These are phyloP conservation scores for Rhodamnia argentea DNA, from an alignment of 345 rosid genomes.

Conservation along the genomic window DNA sequence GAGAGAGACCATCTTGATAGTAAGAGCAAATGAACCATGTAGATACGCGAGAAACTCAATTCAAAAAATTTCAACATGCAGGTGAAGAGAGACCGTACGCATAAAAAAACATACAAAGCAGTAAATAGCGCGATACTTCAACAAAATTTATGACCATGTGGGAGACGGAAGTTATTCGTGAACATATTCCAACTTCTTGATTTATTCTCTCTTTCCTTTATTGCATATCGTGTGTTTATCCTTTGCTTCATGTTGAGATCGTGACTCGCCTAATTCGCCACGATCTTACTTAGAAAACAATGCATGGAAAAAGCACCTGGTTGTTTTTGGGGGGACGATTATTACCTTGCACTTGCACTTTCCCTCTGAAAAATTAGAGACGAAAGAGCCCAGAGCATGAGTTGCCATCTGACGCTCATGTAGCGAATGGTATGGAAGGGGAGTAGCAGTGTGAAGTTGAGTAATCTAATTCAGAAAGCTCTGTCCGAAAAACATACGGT, in stretches of 20 bases:
- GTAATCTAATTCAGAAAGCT: background rate
- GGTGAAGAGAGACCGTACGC: background rate
- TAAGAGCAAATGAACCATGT: no score
- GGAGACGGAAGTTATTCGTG: background rate
- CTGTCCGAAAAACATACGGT: background rate
- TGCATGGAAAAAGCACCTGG: background rate
- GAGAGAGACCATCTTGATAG: no score
- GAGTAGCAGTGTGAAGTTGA: background rate
- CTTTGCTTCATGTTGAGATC: background rate
- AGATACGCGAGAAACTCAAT: no score
- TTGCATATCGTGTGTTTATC: background rate
- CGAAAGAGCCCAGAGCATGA: background rate
- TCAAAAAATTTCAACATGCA: no score
- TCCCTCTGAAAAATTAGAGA: background rate
- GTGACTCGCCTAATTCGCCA: background rate
- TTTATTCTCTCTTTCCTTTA: background rate
- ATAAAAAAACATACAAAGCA: background rate
- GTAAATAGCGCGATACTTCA: accelerated
- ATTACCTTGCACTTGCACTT: background rate
- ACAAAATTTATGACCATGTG: background rate
- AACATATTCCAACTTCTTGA: background rate
- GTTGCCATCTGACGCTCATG: background rate
- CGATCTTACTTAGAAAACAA: background rate
- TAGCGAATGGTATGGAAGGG: no score
- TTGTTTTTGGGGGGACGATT: accelerated